Percentiles rank a stretch among this genome's conserved stretches.
Evolutionary conservation across 257 asterid genomes (phyloP).

Genomic region (Forsythia viridissima): DNA sequence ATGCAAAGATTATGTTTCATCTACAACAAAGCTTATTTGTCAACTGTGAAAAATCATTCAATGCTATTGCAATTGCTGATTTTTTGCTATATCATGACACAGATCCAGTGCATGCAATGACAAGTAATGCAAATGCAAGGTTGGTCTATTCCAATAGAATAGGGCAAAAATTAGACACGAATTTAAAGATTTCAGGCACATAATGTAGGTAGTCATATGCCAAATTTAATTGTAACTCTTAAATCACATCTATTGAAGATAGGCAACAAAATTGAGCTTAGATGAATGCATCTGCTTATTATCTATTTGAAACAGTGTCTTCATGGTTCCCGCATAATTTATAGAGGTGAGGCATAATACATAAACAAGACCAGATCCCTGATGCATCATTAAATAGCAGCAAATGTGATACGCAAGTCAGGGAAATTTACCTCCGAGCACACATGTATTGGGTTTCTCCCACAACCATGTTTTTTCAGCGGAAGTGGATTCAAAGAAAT

Average conservation of each 20-base stretch:
- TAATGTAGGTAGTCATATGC: not conserved
- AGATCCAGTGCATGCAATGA: not conserved
- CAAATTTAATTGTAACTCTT: not conserved
- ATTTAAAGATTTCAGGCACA: not conserved
- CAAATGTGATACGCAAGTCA: constrained; percentile 4
- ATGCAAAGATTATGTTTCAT: not conserved
- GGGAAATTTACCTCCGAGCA: constrained; percentile 77
- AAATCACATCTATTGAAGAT: not conserved
- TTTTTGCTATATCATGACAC: not conserved
- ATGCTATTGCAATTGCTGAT: not conserved
- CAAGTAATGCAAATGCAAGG: not conserved
- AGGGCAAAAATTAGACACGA: not conserved
- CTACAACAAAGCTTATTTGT: not conserved
- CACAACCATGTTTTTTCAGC: constrained; percentile 93
- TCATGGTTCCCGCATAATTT: not conserved
- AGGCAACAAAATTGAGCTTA: not conserved
- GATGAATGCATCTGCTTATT: not conserved
- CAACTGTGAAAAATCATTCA: not conserved
- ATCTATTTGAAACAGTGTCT: not conserved
- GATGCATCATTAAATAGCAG: not conserved
- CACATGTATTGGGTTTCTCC: constrained; percentile 84
- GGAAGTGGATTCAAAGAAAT: constrained; percentile 95
- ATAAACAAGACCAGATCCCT: not conserved
- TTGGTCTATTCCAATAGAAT: not conserved
- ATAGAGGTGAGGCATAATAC: not conserved